These are phyloP conservation scores for Ascochyta lentis DNA, from an alignment of 2,329 filamentous ascomycete species.

Conservation along the genomic window DNA sequence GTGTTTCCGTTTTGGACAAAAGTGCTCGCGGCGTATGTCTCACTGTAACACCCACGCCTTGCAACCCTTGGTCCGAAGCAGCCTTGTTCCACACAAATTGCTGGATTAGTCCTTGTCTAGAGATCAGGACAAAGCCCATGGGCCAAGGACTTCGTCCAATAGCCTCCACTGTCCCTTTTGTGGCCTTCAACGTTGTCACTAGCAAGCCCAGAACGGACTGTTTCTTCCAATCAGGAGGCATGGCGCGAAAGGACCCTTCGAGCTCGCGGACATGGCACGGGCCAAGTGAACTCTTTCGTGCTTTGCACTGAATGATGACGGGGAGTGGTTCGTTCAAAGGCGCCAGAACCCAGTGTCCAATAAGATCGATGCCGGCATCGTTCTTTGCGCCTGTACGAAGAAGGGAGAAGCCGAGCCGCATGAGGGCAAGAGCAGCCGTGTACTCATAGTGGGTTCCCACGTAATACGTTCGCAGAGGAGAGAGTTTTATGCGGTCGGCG, in stretches of 20 bases:
- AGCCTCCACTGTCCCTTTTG: conserved; percentile 78
- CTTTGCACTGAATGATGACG: conserved; percentile 74
- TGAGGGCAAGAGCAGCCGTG: conserved; percentile 63
- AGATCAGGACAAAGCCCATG: conserved; percentile 73
- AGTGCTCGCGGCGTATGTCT: conserved; percentile 37
- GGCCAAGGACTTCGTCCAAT: conserved; percentile 71
- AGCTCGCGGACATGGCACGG: conserved; percentile 75
- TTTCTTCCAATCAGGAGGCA: conserved; percentile 75
- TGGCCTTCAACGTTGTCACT: conserved; percentile 72
- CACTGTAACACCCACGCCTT: conserved; percentile 55
- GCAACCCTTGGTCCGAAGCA: conserved; percentile 68
- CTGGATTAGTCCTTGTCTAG: conserved; percentile 62
- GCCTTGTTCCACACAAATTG: conserved; percentile 77
- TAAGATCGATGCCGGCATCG: conserved; percentile 76
- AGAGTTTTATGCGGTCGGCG: conserved; percentile 63
- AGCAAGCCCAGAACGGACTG: conserved; percentile 71
- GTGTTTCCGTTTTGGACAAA: conserved; percentile 13
- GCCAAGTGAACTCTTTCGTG: conserved; percentile 54
- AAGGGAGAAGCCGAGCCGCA: conserved; percentile 68
- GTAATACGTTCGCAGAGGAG: conserved; percentile 65
- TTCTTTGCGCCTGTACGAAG: conserved; percentile 69
- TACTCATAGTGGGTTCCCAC: conserved; percentile 82
- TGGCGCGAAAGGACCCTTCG: conserved; percentile 77
- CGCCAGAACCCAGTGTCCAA: conserved; percentile 70
- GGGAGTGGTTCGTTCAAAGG: conserved; percentile 46